Base-by-base conservation (phyloP, 2,329 filamentous ascomycete species). In the Leptographium procerum region DNA sequence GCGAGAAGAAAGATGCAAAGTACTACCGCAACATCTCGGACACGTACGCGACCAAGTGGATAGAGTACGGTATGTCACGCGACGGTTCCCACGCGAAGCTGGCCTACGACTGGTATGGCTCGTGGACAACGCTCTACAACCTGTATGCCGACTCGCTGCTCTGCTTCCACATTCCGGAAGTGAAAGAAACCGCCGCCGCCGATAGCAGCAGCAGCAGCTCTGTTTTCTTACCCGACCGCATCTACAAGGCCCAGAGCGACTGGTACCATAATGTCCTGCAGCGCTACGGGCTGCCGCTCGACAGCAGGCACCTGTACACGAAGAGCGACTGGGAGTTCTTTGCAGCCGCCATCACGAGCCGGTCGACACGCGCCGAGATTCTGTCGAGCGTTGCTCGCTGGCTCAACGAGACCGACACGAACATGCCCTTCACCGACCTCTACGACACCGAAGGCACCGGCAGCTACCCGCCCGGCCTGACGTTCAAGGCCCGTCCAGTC, bases 281-380 rank as follows among this genome's bases (percentile, higher is more conserved):
- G 69, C 84, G 82, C 65, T 95, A 92, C 69, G 90, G 90, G 1
- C 73, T 95, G 4, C 89, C 90, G 0, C 80, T 95, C 9, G 90
- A 95, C 71, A 87, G 82, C 64, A 82, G 90, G 50, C 89, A 94
- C 70, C 71, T 92, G 3, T 94, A 94, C 70, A 87, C 89, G 36
- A 95, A 95, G 73, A 90, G 86, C 33, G 90, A 95, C 72, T 95
- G 90, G 90, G 86, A 94, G 65, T 91, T 95, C 69, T 91, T 94
- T 70, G 88, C 89, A 0, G 89, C 90, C 52, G 88, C 89, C 1
- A 86, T 95, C 6, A 82, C 88, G 4, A 84, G 83, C 64, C 80
- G 81, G 68, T 73, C 78, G 59, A 87, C 87, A 1, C 80, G 89
- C 57, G 77, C 79, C 3, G 82, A 87, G 68, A 90, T 95, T 55